Conservation (phyloP, 2,329 filamentous ascomycete genomes). For the Rhexocercosporidium sp. region DNA sequence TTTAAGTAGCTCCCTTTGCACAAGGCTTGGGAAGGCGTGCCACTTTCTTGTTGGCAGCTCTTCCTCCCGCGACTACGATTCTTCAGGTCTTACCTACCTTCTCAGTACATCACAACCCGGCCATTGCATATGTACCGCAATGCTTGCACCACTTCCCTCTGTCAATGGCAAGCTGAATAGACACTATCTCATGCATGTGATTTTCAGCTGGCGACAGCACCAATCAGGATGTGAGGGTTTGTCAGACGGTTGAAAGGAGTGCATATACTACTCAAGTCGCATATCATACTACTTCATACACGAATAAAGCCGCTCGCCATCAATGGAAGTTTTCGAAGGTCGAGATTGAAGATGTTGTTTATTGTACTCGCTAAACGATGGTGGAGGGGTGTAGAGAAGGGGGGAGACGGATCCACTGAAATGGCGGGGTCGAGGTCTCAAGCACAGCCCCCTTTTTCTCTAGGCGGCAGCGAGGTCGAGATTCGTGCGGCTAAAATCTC, state of each 20-base stretch:
- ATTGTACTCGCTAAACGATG: background rate
- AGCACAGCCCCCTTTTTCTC: too few species aligned
- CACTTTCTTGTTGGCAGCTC: background rate
- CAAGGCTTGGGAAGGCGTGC: background rate
- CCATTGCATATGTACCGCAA: background rate
- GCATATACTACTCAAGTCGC: background rate
- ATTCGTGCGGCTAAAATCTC: too few species aligned
- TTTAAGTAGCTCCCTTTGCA: background rate
- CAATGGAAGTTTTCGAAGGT: background rate
- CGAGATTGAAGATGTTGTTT: background rate
- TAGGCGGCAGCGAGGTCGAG: too few species aligned
- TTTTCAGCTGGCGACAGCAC: constrained; percentile 7
- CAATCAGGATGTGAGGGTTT: background rate
- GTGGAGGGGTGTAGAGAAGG: too few species aligned
- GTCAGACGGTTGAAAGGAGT: constrained; percentile 1
- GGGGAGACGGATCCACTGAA: too few species aligned
- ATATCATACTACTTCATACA: background rate
- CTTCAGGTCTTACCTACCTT: background rate
- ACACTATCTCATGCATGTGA: constrained; percentile 2
- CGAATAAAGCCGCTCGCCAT: background rate
- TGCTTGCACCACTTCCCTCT: background rate
- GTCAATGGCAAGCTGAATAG: background rate
- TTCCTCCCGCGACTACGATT: background rate
- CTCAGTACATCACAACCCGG: background rate
- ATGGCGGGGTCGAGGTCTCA: too few species aligned